Percentiles rank a stretch among this genome's conserved stretches.
These are phyloP conservation scores for Coemansia sp. DNA, from an alignment of 192 early-diverging fungal species.

Conservation along the genomic window DNA sequence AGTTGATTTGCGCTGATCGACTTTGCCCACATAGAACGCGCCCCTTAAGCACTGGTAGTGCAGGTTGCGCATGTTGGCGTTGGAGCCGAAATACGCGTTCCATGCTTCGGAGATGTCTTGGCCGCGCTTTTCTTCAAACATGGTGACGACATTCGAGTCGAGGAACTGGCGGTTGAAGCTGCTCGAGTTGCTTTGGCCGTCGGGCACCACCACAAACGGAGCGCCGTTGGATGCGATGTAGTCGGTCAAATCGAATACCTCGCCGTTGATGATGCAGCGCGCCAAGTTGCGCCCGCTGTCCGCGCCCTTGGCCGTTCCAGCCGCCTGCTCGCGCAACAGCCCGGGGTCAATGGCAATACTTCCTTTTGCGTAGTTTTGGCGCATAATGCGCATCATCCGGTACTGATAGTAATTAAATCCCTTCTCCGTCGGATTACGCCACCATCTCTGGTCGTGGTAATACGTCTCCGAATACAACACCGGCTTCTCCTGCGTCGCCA, in stretches of 20 bases:
- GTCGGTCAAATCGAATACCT: constrained; percentile 68
- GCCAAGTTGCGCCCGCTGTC: constrained; percentile 45
- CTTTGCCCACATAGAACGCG: constrained; percentile 79
- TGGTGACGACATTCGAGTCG: constrained; percentile 58
- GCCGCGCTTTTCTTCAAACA: constrained; percentile 63
- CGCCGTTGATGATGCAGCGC: constrained; percentile 64
- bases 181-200: constrained; percentile 36
- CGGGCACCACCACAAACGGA: constrained; percentile 50
- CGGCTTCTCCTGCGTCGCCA: constrained; percentile 48
- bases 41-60: constrained; percentile 74
- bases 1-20: constrained; percentile 75
- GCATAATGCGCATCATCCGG: constrained; percentile 59
- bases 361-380: constrained; percentile 66
- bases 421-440: constrained; percentile 52
- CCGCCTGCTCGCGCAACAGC: constrained; percentile 51
- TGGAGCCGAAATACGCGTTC: constrained; percentile 55
- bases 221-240: constrained; percentile 60
- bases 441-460: constrained; percentile 68
- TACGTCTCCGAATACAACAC: constrained; percentile 60
- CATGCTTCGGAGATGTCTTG: constrained; percentile 61
- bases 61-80: constrained; percentile 40
- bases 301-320: constrained; percentile 40
- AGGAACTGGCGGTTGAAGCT: constrained; percentile 60
- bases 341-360: constrained; percentile 58
- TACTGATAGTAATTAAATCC: constrained; percentile 68